These are phyloP conservation scores for Bathelium albidoporum DNA, from an alignment of 495 filamentous ascomycete genomes.

Conservation along the genomic window DNA sequence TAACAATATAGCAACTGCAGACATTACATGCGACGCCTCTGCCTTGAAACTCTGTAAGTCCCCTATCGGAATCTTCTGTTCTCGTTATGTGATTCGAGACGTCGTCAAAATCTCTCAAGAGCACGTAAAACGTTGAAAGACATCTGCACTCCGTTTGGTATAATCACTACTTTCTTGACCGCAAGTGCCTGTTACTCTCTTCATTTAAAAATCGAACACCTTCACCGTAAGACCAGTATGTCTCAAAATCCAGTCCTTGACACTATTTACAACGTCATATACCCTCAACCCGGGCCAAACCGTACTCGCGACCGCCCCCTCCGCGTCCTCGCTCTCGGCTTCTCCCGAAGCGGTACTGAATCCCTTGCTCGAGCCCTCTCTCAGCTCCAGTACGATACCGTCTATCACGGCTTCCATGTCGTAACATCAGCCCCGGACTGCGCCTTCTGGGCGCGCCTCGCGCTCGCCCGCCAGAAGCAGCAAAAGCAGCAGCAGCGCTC, in stretches of 20 bases:
- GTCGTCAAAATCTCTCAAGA: too few species aligned
- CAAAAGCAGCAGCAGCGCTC: background rate
- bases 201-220: too few species aligned
- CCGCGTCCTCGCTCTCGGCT: conserved; percentile 23
- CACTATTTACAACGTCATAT: conserved; percentile 6
- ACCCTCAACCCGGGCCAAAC: background rate
- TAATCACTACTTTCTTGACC: background rate
- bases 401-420: conserved; percentile 27
- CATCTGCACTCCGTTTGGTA: too few species aligned
- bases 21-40: too few species aligned
- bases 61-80: too few species aligned
- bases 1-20: too few species aligned
- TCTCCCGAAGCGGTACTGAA: conserved; percentile 27
- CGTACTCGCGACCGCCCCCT: conserved; percentile 20
- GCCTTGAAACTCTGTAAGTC: too few species aligned
- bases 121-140: too few species aligned
- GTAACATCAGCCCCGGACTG: background rate
- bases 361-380: conserved; percentile 21
- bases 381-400: conserved; percentile 24
- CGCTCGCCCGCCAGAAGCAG: conserved; percentile 12
- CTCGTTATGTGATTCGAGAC: too few species aligned
- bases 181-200: background rate
- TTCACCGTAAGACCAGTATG: background rate
- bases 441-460: conserved; percentile 13
- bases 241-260: background rate